A percentile compares a stretch with the other conserved stretches of the same genome.
Evolutionary conservation across 2,329 filamentous ascomycete species (phyloP).

Genomic region (Chaetoscypha palmicola): DNA sequence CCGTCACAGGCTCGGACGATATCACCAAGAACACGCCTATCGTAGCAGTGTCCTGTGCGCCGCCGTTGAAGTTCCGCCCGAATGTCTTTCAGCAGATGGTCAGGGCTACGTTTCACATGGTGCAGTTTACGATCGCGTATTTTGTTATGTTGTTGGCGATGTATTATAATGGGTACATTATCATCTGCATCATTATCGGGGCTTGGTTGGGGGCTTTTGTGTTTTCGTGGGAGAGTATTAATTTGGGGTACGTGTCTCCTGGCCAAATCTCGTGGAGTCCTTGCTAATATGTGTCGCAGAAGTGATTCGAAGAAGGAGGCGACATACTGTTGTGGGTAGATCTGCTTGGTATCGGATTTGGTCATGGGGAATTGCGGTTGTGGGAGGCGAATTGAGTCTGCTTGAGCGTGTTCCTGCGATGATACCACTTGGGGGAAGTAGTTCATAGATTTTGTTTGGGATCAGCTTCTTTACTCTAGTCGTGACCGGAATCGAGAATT

Average conservation of each 20-base stretch:
- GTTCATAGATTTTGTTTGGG: too few relatives aligned
- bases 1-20: background rate
- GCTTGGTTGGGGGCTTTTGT: constrained; percentile 65
- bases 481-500: too few relatives aligned
- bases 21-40: background rate
- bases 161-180: constrained; percentile 66
- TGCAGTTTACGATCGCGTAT: constrained; percentile 70
- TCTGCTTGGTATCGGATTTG: background rate
- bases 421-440: too few relatives aligned
- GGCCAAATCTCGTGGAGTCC: too few relatives aligned
- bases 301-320: background rate
- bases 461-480: too few relatives aligned
- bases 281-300: background rate
- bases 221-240: constrained; percentile 61
- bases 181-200: constrained; percentile 75
- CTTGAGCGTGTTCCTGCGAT: too few relatives aligned
- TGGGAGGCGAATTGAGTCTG: too few relatives aligned
- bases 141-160: constrained; percentile 65
- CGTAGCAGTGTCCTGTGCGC: background rate
- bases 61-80: constrained; percentile 41
- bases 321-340: background rate
- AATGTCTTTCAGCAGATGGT: constrained; percentile 58
- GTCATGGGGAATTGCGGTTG: too few relatives aligned
- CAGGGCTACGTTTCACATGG: constrained; percentile 59
- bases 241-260: background rate